Percentiles rank a stretch among this genome's conserved stretches.
Conservation (phyloP, 345 rosid species). For the Moringa oleifera region DNA sequence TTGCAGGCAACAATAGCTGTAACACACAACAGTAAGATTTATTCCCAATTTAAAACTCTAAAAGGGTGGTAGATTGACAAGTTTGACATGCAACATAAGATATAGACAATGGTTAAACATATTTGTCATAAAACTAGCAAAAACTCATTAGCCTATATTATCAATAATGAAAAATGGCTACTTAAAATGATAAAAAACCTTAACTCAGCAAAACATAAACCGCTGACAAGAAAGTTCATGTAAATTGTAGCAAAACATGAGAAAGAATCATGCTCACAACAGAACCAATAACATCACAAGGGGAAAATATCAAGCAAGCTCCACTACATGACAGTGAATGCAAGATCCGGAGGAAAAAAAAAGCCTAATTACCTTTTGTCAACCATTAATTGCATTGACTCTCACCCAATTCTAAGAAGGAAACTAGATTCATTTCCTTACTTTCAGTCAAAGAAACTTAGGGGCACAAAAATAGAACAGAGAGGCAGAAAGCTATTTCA, state of each 20-base stretch:
- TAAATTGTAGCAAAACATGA: no score
- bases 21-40: constrained; percentile 44
- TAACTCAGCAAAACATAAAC: neutral
- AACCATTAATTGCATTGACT: no score
- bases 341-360: no score
- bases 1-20: constrained; percentile 67
- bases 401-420: no score
- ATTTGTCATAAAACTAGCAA: constrained; percentile 9
- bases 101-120: constrained; percentile 8
- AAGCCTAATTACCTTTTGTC: no score
- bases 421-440: no score
- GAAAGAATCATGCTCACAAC: neutral
- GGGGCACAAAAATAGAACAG: no score
- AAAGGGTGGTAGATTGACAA: constrained; percentile 33
- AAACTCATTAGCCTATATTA: constrained; percentile 2
- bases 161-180: neutral
- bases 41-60: constrained; percentile 29
- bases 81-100: constrained; percentile 20
- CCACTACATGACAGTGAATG: neutral
- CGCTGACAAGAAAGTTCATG: no score
- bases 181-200: no score
- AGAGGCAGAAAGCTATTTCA: neutral
- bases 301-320: neutral
- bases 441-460: no score
- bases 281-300: no score